These are phyloP conservation scores for Orychophragmus violaceus DNA, from an alignment of 345 rosid genomes.

Conservation along the genomic window DNA sequence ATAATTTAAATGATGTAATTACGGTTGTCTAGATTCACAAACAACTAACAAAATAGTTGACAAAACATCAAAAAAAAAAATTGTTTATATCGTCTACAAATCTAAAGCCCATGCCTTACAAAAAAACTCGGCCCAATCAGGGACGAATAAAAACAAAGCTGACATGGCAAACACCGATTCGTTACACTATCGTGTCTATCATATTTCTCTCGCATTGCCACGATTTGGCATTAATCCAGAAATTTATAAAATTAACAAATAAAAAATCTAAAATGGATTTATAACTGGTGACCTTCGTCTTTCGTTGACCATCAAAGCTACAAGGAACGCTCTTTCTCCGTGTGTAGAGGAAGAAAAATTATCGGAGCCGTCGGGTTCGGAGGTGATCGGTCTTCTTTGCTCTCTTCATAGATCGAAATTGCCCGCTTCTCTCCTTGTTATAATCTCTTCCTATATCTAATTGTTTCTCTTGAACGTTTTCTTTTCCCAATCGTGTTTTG, in stretches of 20 bases:
- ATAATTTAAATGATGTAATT: too few relatives aligned
- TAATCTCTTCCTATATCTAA: not conserved
- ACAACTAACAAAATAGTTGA: not conserved
- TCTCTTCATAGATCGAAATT: conserved; percentile 16
- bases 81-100: not conserved
- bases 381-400: conserved; percentile 11
- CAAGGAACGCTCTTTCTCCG: conserved; percentile 26
- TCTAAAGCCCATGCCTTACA: not conserved
- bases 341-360: not conserved
- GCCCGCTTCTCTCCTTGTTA: not conserved
- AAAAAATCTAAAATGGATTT: not conserved
- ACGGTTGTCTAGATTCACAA: too few relatives aligned
- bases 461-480: not conserved
- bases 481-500: conserved; percentile 3
- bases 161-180: conserved; percentile 16
- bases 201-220: conserved; percentile 10
- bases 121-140: conserved; percentile 11
- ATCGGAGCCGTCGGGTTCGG: conserved; percentile 20
- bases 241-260: not conserved
- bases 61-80: not conserved
- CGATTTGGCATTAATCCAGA: conserved; percentile 13
- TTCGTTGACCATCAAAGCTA: conserved; percentile 30
- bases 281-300: conserved; percentile 22
- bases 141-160: not conserved
- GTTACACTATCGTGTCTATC: conserved; percentile 28